Percentiles rank a stretch among this genome's conserved stretches.
Conservation (phyloP, 2,329 filamentous ascomycete genomes). For the Xylaria sp. region DNA sequence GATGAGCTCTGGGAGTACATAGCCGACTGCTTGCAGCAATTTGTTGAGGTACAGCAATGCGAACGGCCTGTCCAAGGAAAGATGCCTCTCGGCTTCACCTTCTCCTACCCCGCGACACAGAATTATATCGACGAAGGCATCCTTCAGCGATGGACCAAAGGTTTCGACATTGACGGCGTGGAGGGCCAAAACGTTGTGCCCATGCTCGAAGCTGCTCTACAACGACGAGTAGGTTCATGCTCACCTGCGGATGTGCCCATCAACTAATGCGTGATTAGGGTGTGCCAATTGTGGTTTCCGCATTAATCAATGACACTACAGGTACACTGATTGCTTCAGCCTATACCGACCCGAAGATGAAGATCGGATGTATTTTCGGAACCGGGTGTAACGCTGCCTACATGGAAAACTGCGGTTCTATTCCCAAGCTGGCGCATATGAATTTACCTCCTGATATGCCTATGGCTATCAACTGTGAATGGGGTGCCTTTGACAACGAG, state of each 20-base stretch:
- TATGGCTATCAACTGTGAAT: conserved; percentile 98
- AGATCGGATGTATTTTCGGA: conserved; percentile 97
- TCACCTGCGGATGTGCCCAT: not conserved
- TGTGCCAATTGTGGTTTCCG: conserved; percentile 90
- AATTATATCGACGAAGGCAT: conserved; percentile 93
- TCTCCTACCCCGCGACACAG: conserved; percentile 94
- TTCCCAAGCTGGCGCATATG: conserved; percentile 93
- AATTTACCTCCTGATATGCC: conserved; percentile 84
- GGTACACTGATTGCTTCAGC: conserved; percentile 95
- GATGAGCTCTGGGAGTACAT: conserved; percentile 96
- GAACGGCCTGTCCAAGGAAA: conserved; percentile 67
- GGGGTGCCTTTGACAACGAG: conserved; percentile 96
- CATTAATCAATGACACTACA: conserved; percentile 97
- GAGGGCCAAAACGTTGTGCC: conserved; percentile 92
- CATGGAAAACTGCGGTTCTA: conserved; percentile 90
- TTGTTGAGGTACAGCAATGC: conserved; percentile 86
- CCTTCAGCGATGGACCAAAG: conserved; percentile 96
- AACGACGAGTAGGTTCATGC: conserved; percentile 65
- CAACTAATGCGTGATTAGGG: conserved; percentile 61
- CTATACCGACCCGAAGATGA: conserved; percentile 94
- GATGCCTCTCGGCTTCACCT: conserved; percentile 90
- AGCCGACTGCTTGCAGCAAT: conserved; percentile 90
- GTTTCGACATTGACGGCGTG: conserved; percentile 91
- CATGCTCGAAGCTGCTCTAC: conserved; percentile 82
- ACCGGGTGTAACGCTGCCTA: conserved; percentile 98